A percentile compares a stretch with the other conserved stretches of the same genome.
Conservation (phyloP, 805 yeast species). For the Zygosaccharomyces siamensis region DNA sequence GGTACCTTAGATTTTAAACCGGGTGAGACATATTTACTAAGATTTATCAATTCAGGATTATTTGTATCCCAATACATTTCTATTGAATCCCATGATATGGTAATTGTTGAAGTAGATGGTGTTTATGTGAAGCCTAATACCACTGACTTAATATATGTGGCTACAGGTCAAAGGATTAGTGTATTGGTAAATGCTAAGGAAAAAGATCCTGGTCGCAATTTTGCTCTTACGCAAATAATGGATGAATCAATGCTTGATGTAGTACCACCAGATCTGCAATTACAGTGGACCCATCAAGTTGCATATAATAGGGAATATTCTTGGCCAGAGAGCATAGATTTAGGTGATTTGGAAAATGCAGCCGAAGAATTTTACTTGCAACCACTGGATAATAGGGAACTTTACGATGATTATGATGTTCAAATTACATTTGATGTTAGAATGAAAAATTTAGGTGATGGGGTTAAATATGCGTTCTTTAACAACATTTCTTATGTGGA, state of each 20-base stretch:
- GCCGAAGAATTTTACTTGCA: conserved; percentile 37
- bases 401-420: conserved; percentile 58
- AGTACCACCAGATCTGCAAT: conserved; percentile 53
- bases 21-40: conserved; percentile 56
- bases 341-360: conserved; percentile 20
- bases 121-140: conserved; percentile 54
- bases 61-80: conserved; percentile 69
- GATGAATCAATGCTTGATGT: conserved; percentile 67
- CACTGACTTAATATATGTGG: conserved; percentile 53
- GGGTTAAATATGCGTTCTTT: conserved; percentile 73
- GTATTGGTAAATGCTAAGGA: conserved; percentile 58
- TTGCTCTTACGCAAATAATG: conserved; percentile 54
- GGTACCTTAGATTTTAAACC: conserved; percentile 52
- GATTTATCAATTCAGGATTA: conserved; percentile 63
- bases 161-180: conserved; percentile 80
- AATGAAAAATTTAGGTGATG: conserved; percentile 69
- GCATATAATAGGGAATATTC: conserved; percentile 41
- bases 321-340: conserved; percentile 28
- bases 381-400: conserved; percentile 41
- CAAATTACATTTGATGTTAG: conserved; percentile 53
- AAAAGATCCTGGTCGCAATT: conserved; percentile 41
- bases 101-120: conserved; percentile 73
- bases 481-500: conserved; percentile 58
- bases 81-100: conserved; percentile 66
- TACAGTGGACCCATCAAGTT: conserved; percentile 52